Evolutionary conservation across 345 rosid genomes (phyloP), one percentile per base, ranked within the genome.

Genomic region (Acer yangbiense): DNA sequence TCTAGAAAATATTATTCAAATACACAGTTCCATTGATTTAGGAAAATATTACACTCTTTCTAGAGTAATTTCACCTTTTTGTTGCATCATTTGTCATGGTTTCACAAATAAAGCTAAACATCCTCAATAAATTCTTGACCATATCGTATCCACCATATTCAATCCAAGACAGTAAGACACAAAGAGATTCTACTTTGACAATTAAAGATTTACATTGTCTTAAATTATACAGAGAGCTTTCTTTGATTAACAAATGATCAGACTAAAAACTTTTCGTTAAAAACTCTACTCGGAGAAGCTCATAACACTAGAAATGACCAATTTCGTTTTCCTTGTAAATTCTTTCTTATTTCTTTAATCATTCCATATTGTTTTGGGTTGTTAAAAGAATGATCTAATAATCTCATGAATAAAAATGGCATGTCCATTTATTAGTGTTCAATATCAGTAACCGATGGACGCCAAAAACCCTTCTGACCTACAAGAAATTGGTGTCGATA

Each of bases 401-500:
- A 64, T 35, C 0, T 23, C 20, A 14, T 41, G 32, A n/a, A 39
- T n/a, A 60, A 18, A 55, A 77, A 5, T 17, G 2, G 41, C 11
- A 12, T 12, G 55, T n/a, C 43, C 35, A 35, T 35, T 6, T 23
- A 6, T 70, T 73, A 65, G 6, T 55, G 61, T 57, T 76, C 17
- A 46, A 13, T 39, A 23, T 66, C 48, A 72, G 63, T 71, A 46
- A 71, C 77, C 20, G 50, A 60, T 35, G 93, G 97, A 73, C 98
- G 96, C 98, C 99, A 95, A 61, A 88, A 87, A 46, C 91, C 89
- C 77, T 95, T 95, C 79, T 65, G 81, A 54, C 93, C 94, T 39
- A 93, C 85, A 29, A 95, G 89, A 87, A 87, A 92, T 85, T 83
- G 94, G 71, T 80, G 89, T 71, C 85, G 85, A 81, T 92, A 85